phyloP scores from a whole-genome alignment of 208 protist species.

The Wallacemonas sp. region DNA sequence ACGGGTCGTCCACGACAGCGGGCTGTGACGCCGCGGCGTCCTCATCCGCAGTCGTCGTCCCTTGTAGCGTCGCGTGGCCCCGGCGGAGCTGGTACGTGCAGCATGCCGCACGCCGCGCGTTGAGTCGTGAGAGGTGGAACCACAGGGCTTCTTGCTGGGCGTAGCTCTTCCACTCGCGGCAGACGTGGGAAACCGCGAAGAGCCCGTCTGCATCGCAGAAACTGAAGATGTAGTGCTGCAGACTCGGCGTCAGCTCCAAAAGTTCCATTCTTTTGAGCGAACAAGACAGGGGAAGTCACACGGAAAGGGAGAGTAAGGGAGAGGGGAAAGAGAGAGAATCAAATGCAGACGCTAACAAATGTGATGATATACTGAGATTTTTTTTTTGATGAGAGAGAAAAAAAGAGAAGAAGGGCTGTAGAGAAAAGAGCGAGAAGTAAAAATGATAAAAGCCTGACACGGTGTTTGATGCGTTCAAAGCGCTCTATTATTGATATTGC shows the following conservation, averaged over 20 bases:
- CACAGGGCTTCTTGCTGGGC: conserved; percentile 19
- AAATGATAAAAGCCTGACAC: conserved; percentile 9
- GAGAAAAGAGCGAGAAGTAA: not conserved
- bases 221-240: conserved; percentile 28
- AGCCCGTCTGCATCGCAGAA: conserved; percentile 38
- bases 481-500: too few species aligned
- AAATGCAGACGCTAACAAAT: too few species aligned
- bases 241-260: conserved; percentile 6
- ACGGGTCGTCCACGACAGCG: not conserved
- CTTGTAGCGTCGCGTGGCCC: not conserved
- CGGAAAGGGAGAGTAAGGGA: conserved; percentile 12
- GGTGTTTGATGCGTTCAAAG: too few species aligned
- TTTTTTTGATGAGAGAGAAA: not conserved
- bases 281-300: not conserved
- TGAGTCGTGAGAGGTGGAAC: conserved; percentile 12
- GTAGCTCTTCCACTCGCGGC: conserved; percentile 14
- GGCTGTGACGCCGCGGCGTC: too few species aligned
- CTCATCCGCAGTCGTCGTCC: too few species aligned
- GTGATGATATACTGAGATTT: too few species aligned
- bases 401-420: not conserved
- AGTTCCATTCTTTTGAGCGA: conserved; percentile 10
- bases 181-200: conserved; percentile 24
- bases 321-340: not conserved
- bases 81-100: conserved; percentile 15
- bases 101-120: conserved; percentile 20